Evolutionary conservation across 1,284 basidiomycete genomes (phyloP).

Genomic region (Tausonia pullulans): DNA sequence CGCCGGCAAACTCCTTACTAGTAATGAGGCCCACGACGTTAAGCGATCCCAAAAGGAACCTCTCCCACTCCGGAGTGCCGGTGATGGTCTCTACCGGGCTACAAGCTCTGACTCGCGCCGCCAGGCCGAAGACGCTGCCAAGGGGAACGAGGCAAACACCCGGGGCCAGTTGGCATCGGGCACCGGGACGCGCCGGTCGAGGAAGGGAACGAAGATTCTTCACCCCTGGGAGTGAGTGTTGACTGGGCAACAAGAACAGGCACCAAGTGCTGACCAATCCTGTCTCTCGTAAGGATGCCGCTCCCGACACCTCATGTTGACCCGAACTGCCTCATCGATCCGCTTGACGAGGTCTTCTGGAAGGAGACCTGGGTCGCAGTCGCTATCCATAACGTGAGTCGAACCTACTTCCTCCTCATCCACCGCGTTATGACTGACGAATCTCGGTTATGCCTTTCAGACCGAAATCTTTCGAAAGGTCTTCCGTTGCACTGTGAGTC

Average conservation of each 20-base stretch:
- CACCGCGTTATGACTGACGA: neutral
- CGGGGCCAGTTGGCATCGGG: neutral
- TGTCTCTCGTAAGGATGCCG: slow-evolving; percentile 36
- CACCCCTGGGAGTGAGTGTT: slow-evolving; percentile 7
- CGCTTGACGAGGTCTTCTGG: slow-evolving; percentile 74
- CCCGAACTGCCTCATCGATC: slow-evolving; percentile 71
- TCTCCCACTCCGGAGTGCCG: neutral
- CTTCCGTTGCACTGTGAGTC: slow-evolving; percentile 58
- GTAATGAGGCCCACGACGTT: neutral
- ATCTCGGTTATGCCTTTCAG: slow-evolving; percentile 36
- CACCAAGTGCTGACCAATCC: slow-evolving; percentile 36
- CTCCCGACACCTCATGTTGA: slow-evolving; percentile 59
- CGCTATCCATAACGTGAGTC: slow-evolving; percentile 67
- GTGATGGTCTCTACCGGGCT: neutral
- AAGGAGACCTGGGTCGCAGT: slow-evolving; percentile 75
- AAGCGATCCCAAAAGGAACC: neutral
- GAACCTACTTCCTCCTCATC: slow-evolving; percentile 16
- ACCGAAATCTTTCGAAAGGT: slow-evolving; percentile 89
- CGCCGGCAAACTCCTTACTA: neutral
- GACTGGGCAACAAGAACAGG: no score
- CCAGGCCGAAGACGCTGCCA: neutral
- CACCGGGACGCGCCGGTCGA: neutral
- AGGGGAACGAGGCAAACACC: neutral
- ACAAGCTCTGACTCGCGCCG: neutral
- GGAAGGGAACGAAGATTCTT: neutral